Conservation (phyloP, 192 early-diverging fungal genomes). For the Entrophospora sp. region DNA sequence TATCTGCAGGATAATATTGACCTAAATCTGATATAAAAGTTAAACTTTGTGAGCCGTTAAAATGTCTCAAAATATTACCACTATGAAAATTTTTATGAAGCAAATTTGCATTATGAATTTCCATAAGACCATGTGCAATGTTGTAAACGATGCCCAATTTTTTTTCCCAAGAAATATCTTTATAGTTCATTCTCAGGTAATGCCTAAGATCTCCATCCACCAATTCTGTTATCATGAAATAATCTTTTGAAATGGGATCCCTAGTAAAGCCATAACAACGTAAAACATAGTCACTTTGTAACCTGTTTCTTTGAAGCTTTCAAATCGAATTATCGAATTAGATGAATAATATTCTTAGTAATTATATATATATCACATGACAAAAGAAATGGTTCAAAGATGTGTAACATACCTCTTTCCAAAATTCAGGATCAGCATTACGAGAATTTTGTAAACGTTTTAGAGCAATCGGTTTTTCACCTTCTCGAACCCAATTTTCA, state of each 20-base stretch:
- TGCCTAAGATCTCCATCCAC: not conserved
- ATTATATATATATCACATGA: no score
- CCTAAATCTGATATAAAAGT: slow-evolving; percentile 6
- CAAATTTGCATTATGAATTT: slow-evolving; percentile 7
- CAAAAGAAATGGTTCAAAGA: no score
- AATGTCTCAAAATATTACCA: slow-evolving; percentile 11
- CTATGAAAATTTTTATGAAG: slow-evolving; percentile 10
- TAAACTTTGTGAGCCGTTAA: slow-evolving; percentile 2
- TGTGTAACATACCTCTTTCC: slow-evolving; percentile 4
- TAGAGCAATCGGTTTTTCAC: not conserved
- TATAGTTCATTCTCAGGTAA: not conserved
- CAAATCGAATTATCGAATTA: no score
- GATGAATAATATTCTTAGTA: no score
- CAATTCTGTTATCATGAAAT: not conserved
- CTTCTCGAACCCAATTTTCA: not conserved
- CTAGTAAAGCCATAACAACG: slow-evolving; percentile 12
- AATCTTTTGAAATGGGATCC: not conserved
- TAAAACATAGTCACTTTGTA: not conserved
- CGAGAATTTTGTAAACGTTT: not conserved
- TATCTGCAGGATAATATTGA: not conserved
- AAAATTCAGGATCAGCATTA: not conserved
- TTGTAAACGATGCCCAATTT: slow-evolving; percentile 2
- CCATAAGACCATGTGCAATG: slow-evolving; percentile 4
- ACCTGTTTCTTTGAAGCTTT: no score
- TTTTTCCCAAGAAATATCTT: slow-evolving; percentile 2